Percentiles rank a stretch among this genome's conserved stretches.
Evolutionary conservation across 2,329 filamentous ascomycete genomes (phyloP).

Genomic region (Calonectria pseudoreteaudii): DNA sequence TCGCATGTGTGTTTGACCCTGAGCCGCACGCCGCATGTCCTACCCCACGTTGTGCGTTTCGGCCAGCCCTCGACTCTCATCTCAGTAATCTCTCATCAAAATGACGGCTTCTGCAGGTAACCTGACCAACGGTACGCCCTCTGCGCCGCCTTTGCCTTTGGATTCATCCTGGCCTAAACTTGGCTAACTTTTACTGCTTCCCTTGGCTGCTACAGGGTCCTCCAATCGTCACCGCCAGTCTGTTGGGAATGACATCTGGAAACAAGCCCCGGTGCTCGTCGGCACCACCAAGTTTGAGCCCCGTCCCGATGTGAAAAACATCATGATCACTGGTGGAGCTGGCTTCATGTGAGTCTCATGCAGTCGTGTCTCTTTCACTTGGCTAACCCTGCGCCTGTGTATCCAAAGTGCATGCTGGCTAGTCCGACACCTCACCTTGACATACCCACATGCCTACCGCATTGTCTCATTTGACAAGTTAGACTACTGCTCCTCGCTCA

Average conservation of each 20-base stretch:
- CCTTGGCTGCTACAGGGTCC: constrained; percentile 21
- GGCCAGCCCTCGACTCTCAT: background rate
- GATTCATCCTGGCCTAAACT: background rate
- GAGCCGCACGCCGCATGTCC: background rate
- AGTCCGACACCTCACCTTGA: constrained; percentile 80
- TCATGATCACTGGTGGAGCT: constrained; percentile 85
- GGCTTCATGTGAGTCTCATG: constrained; percentile 80
- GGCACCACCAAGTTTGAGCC: constrained; percentile 79
- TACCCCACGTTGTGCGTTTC: constrained; percentile 9
- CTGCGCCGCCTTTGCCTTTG: background rate
- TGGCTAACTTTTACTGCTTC: constrained; percentile 16
- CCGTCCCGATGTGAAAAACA: constrained; percentile 77
- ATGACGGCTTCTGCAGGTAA: constrained; percentile 19
- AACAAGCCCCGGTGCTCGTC: constrained; percentile 75
- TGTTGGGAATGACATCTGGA: constrained; percentile 75
- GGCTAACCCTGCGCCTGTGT: constrained; percentile 34
- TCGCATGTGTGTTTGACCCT: background rate
- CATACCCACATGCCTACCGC: constrained; percentile 80
- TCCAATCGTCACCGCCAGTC: constrained; percentile 49
- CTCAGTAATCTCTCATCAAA: constrained; percentile 4
- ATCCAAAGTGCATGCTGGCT: constrained; percentile 80
- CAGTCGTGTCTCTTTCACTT: background rate
- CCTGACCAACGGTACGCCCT: constrained; percentile 17
- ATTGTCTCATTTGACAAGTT: constrained; percentile 87
- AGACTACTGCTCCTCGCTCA: constrained; percentile 83